Evolutionary conservation across 179 eudicot species (phyloP), one percentile per base, ranked within the genome.

Genomic region (Heliamphora pulchella): DNA sequence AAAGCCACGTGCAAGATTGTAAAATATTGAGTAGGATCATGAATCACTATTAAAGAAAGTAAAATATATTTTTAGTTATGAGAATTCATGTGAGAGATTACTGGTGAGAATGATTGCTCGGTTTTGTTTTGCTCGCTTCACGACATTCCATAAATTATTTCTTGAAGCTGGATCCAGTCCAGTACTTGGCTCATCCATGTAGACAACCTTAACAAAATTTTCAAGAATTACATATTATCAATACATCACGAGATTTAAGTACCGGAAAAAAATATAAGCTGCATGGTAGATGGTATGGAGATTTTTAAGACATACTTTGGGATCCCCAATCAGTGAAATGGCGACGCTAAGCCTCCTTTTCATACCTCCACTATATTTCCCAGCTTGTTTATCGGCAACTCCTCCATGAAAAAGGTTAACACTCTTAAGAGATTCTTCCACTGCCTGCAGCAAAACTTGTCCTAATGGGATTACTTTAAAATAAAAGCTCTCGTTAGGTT

Each of bases 321-420:
- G 98, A 81, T 94, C 91, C 50, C 98, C 98, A 80, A 94, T 94
- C 74, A 94, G 86, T 70, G 98, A 91, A 76, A 94, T 92, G 63
- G 98, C 98, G 47, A 94, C 98, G 83, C 98, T 94, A 66, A 94
- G 98, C 88, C 98, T 91, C 85, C 98, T 91, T 82, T 92, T 94
- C 98, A 94, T 94, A 47, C 98, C 98, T 78, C 98, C 98, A 79
- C 98, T 94, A 80, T 92, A 94, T 80, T 92, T 92, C 54, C 94
- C 92, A 63, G 97, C 86, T 79, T 81, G 87, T 81, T 92, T 91
- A 80, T 94, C 97, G 66, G 89, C 94, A 74, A 94, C 94, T 31
- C 97, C 97, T 44, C 98, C 98, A 74, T 89, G 82, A 80, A 88
- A 94, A 59, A 94, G 82, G 80, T 91, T 94, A 17, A 94, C 93